Percentiles rank a stretch among this genome's conserved stretches.
Evolutionary conservation across 352 stramenopile species (phyloP).

Genomic region (Pythium angustatum): DNA sequence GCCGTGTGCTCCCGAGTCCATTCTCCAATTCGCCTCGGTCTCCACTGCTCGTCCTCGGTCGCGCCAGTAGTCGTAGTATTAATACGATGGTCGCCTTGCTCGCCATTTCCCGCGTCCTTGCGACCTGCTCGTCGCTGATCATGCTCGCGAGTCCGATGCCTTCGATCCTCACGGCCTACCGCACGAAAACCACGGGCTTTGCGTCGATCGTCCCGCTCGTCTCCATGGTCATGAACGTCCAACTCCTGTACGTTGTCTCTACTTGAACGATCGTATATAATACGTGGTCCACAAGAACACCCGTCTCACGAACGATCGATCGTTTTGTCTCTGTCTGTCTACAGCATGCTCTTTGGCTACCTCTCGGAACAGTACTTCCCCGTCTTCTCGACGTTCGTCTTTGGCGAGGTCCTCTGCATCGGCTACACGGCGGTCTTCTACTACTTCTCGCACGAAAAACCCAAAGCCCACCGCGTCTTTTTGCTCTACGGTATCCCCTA

Average conservation of each 20-base stretch:
- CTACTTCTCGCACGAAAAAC: constrained; percentile 39
- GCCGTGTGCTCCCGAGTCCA: too few relatives aligned
- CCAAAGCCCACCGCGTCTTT: constrained; percentile 42
- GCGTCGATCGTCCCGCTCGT: constrained; percentile 30
- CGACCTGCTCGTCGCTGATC: constrained; percentile 31
- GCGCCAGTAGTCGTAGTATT: too few relatives aligned
- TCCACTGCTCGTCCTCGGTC: background rate
- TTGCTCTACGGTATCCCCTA: constrained; percentile 27
- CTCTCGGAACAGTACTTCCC: constrained; percentile 47
- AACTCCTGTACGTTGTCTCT: constrained; percentile 33
- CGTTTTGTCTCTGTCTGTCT: background rate
- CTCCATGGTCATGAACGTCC: constrained; percentile 45
- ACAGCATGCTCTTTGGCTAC: constrained; percentile 46
- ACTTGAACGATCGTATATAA: too few relatives aligned
- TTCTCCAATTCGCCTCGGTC: constrained; percentile 2
- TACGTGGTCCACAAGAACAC: background rate
- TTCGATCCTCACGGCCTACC: constrained; percentile 35
- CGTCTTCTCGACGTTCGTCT: constrained; percentile 45
- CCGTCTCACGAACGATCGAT: too few relatives aligned
- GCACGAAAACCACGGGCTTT: constrained; percentile 38
- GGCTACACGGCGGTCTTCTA: constrained; percentile 56
- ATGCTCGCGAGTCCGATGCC: constrained; percentile 48
- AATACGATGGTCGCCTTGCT: constrained; percentile 16
- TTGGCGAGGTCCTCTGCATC: constrained; percentile 40
- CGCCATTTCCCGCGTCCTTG: constrained; percentile 25